These are phyloP conservation scores for Melampsora larici-populina DNA, from an alignment of 1,284 basidiomycete species.

Conservation along the genomic window DNA sequence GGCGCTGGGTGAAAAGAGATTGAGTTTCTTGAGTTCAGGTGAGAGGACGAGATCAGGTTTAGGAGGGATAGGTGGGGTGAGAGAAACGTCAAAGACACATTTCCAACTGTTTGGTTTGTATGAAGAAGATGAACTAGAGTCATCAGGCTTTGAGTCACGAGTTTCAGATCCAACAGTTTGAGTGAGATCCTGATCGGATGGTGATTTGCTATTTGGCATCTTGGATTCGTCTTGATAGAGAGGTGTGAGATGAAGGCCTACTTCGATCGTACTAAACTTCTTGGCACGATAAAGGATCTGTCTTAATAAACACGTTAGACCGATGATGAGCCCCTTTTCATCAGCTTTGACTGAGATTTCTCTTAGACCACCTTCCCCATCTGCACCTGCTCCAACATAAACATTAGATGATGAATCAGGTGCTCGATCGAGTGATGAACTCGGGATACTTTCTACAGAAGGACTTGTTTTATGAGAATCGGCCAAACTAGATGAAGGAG, in stretches of 20 bases:
- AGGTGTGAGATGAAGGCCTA: constrained; percentile 70
- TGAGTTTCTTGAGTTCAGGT: too few species aligned
- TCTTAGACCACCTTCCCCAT: constrained; percentile 30
- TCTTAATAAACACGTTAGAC: constrained; percentile 50
- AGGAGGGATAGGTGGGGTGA: constrained; percentile 6
- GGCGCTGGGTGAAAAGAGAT: too few species aligned
- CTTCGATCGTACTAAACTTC: constrained; percentile 76
- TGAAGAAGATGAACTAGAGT: not conserved
- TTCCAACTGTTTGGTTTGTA: constrained; percentile 23
- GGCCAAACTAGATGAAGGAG: constrained; percentile 7
- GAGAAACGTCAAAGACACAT: constrained; percentile 39
- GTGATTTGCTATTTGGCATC: constrained; percentile 45
- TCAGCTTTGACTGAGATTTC: constrained; percentile 34
- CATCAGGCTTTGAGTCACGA: not conserved
- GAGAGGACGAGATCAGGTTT: not conserved
- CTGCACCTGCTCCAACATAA: constrained; percentile 24
- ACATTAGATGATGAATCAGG: constrained; percentile 3
- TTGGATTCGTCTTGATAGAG: constrained; percentile 37
- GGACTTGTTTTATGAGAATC: not conserved
- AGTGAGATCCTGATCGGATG: constrained; percentile 49
- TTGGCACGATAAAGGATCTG: constrained; percentile 70
- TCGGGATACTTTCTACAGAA: not conserved
- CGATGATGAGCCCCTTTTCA: constrained; percentile 37
- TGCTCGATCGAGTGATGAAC: constrained; percentile 7
- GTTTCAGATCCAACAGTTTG: constrained; percentile 31